phyloP scores from a whole-genome alignment of 2,329 filamentous ascomycete species.

The Acrocalymma vagum region DNA sequence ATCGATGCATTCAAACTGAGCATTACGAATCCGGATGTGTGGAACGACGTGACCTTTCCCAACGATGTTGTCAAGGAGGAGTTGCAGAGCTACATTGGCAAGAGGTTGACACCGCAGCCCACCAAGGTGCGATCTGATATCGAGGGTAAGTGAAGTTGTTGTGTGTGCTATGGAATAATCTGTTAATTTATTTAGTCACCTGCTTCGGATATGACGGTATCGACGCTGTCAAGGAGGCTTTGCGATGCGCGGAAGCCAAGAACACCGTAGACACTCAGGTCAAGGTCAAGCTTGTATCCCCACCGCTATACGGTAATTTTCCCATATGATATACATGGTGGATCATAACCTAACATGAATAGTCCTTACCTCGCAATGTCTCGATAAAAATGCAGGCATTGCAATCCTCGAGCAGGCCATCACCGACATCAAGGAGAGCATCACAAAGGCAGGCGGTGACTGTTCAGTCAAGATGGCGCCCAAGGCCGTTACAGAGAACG shows the following conservation, averaged over 20 bases:
- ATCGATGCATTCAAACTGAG: constrained; percentile 99
- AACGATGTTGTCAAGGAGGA: constrained; percentile 86
- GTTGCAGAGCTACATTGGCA: constrained; percentile 93
- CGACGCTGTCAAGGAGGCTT: constrained; percentile 93
- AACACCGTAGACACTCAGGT: constrained; percentile 94
- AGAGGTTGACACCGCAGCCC: constrained; percentile 96
- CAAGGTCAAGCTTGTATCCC: constrained; percentile 98
- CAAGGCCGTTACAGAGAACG: constrained; percentile 98
- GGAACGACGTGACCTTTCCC: constrained; percentile 91
- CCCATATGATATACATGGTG: neutral
- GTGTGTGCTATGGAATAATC: neutral
- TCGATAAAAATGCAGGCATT: constrained; percentile 92
- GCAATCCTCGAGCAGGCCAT: constrained; percentile 87
- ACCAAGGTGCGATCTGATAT: constrained; percentile 98
- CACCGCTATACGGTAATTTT: constrained; percentile 76
- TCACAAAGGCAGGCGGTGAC: constrained; percentile 78
- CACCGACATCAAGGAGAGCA: constrained; percentile 82
- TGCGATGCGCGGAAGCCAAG: constrained; percentile 88
- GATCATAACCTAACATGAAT: constrained; percentile 20
- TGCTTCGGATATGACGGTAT: constrained; percentile 90
- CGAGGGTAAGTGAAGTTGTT: constrained; percentile 77
- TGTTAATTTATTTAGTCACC: constrained; percentile 38
- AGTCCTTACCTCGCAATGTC: constrained; percentile 91
- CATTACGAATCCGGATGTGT: constrained; percentile 97
- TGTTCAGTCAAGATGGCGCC: constrained; percentile 97